Base-by-base conservation (phyloP, 2,329 filamentous ascomycete species). In the Diaporthe sp. region DNA sequence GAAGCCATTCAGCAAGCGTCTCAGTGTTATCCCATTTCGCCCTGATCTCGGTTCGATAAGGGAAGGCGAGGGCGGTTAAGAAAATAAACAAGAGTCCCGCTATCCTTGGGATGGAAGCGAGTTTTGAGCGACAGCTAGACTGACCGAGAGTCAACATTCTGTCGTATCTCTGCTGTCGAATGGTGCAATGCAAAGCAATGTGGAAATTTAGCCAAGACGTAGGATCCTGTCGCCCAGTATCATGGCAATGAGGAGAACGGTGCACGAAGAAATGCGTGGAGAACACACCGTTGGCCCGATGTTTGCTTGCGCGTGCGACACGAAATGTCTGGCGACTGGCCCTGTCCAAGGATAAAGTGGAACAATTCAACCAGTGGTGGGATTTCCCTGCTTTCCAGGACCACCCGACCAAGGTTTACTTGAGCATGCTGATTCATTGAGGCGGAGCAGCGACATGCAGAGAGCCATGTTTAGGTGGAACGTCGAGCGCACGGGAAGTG, bases 41-140 rank as follows among this genome's bases (percentile, higher is more conserved):
- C 34, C 22, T 58, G n/a, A 70, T 44, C 37, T 70, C 51, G 51
- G 15, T 44, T 44, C 51, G 67, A 46, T 46, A 70, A n/a, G 37
- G 51, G 19, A 70, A 39, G 37, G 8, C n/a, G 13, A 70, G 51
- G 7, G 42, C n/a, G 13, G 28, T 70, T 6, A 70, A 3, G 39
- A 44, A 57, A 19, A 55, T 57, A 31, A 28, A 37, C n/a, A 51
- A 17, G 1, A 44, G 25, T n/a, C 42, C 22, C 3, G 55, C 37
- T 13, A 70, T 28, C 42, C 67, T 55, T 42, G 51, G 67, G 25
- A 70, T n/a, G 28, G 37, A 34, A 37, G 28, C n/a, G 25, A 70
- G 17, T 25, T 57, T 70, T 28, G 67, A 46, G n/a, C 34, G 51
- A 57, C 51, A 53, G n/a, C 51, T 46, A n/a, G 67, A 44, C 28